Conservation (phyloP, 345 rosid species). For the Melaleuca quinquenervia region DNA sequence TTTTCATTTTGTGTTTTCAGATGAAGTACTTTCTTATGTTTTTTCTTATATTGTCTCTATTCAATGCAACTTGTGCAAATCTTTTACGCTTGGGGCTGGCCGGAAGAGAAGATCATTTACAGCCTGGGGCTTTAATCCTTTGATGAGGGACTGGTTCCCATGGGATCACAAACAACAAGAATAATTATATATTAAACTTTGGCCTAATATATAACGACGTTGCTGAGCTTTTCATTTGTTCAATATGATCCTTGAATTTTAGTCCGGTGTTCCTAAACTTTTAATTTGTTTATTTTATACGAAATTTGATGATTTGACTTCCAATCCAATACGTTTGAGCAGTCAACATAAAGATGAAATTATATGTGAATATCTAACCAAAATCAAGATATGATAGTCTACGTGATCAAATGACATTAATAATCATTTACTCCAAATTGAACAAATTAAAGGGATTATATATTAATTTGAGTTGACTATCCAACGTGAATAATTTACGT, state of each 20-base stretch:
- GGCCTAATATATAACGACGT: accelerated
- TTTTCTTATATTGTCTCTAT: neutral
- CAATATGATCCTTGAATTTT: too few species aligned
- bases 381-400: neutral
- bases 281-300: neutral
- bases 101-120: neutral
- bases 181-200: neutral
- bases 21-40: neutral
- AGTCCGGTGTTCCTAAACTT: too few species aligned
- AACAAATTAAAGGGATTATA: neutral
- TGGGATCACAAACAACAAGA: neutral
- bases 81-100: neutral
- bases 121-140: neutral
- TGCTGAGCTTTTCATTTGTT: too few species aligned
- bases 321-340: neutral
- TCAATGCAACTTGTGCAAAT: neutral
- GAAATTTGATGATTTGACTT: neutral
- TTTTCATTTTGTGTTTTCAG: too few species aligned
- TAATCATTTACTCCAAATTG: neutral
- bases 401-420: neutral
- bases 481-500: accelerated
- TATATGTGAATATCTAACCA: neutral
- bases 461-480: neutral
- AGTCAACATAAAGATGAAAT: neutral
- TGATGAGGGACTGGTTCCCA: accelerated